phyloP scores from a whole-genome alignment of 2,329 filamentous ascomycete species.

The Alternaria sp. region DNA sequence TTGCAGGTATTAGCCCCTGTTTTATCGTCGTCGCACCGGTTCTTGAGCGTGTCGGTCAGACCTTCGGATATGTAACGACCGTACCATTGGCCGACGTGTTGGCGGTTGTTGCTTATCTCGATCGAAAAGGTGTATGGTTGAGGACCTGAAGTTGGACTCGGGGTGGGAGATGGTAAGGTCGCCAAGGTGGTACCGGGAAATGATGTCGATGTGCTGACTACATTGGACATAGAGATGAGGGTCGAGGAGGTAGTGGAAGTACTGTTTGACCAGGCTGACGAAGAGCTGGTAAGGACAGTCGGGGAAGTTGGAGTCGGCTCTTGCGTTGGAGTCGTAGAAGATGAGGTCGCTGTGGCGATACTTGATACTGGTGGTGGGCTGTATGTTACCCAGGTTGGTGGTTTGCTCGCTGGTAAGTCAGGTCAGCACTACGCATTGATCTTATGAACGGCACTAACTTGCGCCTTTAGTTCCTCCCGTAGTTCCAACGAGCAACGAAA shows the following conservation, averaged over 20 bases:
- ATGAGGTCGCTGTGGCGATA: no score
- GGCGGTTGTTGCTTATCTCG: constrained; percentile 8
- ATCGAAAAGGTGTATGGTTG: neutral
- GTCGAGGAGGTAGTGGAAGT: neutral
- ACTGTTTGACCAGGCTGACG: neutral
- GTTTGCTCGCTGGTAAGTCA: neutral
- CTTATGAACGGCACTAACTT: neutral
- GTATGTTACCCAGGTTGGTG: neutral
- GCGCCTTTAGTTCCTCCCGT: neutral
- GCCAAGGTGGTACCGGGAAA: neutral
- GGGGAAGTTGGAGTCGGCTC: neutral
- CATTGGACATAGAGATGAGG: neutral
- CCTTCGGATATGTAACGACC: neutral
- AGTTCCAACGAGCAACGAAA: neutral
- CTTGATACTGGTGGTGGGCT: neutral
- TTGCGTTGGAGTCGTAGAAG: neutral
- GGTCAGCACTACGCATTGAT: neutral
- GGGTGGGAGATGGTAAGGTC: neutral
- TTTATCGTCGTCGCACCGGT: neutral
- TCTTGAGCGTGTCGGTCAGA: neutral
- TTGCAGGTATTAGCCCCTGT: neutral
- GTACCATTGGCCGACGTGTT: constrained; percentile 7
- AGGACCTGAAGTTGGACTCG: neutral
- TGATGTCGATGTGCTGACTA: neutral
- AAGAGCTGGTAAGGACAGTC: neutral